phyloP scores from a whole-genome alignment of 2,329 filamentous ascomycete species.

The Fusarium praegraminearum region DNA sequence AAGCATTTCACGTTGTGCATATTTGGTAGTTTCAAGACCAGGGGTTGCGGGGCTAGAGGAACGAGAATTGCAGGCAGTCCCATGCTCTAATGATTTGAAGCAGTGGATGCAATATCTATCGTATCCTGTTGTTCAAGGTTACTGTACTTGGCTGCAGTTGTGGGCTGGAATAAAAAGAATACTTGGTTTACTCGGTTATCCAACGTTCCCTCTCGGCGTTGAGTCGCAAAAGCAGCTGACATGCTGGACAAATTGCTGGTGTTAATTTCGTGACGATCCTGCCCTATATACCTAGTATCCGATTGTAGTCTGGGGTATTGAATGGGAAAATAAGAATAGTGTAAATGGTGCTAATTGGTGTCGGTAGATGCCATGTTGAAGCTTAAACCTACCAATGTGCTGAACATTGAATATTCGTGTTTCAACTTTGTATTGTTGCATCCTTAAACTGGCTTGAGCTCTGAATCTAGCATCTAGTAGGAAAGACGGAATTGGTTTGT shows the following conservation, averaged over 20 bases:
- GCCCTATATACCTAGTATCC: not conserved
- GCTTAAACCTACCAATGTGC: not conserved
- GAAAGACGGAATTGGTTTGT: not conserved
- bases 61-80: conserved; percentile 40
- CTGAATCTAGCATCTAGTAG: no score
- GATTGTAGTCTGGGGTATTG: not conserved
- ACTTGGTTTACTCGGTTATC: conserved; percentile 37
- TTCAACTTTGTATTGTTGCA: not conserved
- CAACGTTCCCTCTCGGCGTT: not conserved
- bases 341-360: not conserved
- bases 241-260: not conserved
- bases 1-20: conserved; percentile 14
- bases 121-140: conserved; percentile 26
- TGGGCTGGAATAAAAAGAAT: conserved; percentile 45
- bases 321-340: not conserved
- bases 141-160: conserved; percentile 33
- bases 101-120: conserved; percentile 43
- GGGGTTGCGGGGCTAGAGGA: conserved; percentile 28
- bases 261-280: not conserved
- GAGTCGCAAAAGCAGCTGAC: not conserved
- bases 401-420: not conserved
- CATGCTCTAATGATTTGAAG: conserved; percentile 49
- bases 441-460: not conserved
- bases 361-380: not conserved
- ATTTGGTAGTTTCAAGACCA: conserved; percentile 30